phyloP scores from a whole-genome alignment of 192 early-diverging fungal species.

The Lobosporangium transversale region DNA sequence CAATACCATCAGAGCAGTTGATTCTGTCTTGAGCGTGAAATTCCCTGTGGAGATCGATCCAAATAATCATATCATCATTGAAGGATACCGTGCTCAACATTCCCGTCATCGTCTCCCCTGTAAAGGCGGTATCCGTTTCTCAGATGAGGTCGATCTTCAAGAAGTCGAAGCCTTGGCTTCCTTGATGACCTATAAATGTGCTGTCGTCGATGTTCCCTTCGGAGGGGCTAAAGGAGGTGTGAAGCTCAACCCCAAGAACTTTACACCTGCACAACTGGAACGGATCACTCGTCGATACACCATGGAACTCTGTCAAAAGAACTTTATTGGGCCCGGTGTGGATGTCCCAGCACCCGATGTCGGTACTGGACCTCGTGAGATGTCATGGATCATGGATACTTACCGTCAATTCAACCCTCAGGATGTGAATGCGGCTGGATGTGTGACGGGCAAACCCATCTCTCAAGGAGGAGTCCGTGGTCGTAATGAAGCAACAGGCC shows the following conservation, averaged over 20 bases:
- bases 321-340: constrained; percentile 84
- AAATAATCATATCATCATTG: constrained; percentile 75
- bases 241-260: constrained; percentile 82
- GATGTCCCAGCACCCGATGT: constrained; percentile 89
- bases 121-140: constrained; percentile 87
- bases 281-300: constrained; percentile 86
- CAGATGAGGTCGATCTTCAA: constrained; percentile 80
- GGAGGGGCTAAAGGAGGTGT: constrained; percentile 86
- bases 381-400: constrained; percentile 90
- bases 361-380: constrained; percentile 81
- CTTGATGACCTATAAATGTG: constrained; percentile 89
- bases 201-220: constrained; percentile 86
- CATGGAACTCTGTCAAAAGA: constrained; percentile 86
- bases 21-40: constrained; percentile 76
- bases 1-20: constrained; percentile 76
- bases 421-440: constrained; percentile 83
- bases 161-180: constrained; percentile 86
- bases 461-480: constrained; percentile 84
- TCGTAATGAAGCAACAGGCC: constrained; percentile 83
- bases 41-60: constrained; percentile 78
- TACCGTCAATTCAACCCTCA: constrained; percentile 84
- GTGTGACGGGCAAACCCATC: constrained; percentile 86
- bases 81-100: constrained; percentile 85
- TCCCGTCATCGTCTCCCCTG: constrained; percentile 82
- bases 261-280: constrained; percentile 76